Evolutionary conservation across 2,329 filamentous ascomycete genomes (phyloP).

Genomic region (Penicillium sp.): DNA sequence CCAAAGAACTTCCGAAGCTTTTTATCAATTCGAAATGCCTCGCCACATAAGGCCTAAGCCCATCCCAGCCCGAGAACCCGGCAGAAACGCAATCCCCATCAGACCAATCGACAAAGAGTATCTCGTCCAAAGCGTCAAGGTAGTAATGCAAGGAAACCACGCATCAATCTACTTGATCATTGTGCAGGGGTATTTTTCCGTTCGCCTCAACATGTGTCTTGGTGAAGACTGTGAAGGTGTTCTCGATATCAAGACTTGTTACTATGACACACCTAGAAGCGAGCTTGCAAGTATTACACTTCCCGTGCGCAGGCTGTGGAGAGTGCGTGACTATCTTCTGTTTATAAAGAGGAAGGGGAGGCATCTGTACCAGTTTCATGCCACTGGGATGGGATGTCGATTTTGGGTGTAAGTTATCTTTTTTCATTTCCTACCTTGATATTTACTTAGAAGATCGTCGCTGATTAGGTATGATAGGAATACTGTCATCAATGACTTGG

Average conservation of each 20-base stretch:
- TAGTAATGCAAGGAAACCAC: neutral
- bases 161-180: neutral
- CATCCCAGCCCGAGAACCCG: neutral
- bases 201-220: neutral
- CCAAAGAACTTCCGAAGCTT: no score
- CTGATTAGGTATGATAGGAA: no score
- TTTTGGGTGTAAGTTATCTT: neutral
- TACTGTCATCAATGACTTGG: no score
- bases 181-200: neutral
- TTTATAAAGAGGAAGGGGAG: neutral
- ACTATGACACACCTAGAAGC: neutral
- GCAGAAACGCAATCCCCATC: neutral
- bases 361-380: neutral
- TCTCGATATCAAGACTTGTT: neutral
- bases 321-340: neutral
- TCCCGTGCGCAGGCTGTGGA: neutral
- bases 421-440: neutral
- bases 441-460: no score
- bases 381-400: neutral
- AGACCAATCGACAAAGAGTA: neutral
- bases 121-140: neutral
- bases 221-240: neutral
- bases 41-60: neutral
- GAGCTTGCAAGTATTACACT: neutral
- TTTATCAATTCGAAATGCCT: neutral